Base-by-base conservation (phyloP, 148 eudicot species). In the Heliosperma pusillum region DNA sequence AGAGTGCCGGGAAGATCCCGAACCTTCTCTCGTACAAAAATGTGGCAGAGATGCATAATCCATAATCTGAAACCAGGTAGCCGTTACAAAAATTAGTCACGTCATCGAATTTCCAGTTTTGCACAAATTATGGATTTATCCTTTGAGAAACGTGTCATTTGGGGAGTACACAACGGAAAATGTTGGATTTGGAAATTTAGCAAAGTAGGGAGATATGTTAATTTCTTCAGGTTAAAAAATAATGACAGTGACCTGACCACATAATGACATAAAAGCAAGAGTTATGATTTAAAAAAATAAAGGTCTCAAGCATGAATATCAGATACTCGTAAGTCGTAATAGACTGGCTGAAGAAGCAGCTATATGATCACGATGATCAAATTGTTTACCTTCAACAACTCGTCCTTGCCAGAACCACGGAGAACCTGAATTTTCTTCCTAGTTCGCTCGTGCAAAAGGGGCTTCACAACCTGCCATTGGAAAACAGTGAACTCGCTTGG, bases 371-470 rank as follows among this genome's bases (percentile, higher is more conserved):
- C 20, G 29, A 24, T 20, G 9, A 73, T 6, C 26, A 24, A 70
- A 19, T 21, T 9, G 44, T 65, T 68, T 88, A 90, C 98, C 98
- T 92, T 88, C 80, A 92, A 80, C 65, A 95, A 80, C 33, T 95
- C 99, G 55, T 95, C 96, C 79, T 74, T 89, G 74, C 99, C 99
- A 69, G 87, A 84, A 57, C 99, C 99, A 55, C 85, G 80, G 74
- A 95, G 89, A 79, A 95, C 97, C 83, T 92, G 97, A 77, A 95
- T 84, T 82, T 89, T 92, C 87, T 89, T 95, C 81, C 97, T 83
- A 36, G 99, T 95, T 75, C 99, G 91, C 76, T 95, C 97, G 80
- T 90, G 99, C 79, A 95, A 73, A 83, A 95, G 99, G 65, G 99
- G 99, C 84, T 78, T 95, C 77, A 95, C 99, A 29, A 92, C 97